Conservation (phyloP, 2,329 filamentous ascomycete species). For the Scortechinia acanthostroma region DNA sequence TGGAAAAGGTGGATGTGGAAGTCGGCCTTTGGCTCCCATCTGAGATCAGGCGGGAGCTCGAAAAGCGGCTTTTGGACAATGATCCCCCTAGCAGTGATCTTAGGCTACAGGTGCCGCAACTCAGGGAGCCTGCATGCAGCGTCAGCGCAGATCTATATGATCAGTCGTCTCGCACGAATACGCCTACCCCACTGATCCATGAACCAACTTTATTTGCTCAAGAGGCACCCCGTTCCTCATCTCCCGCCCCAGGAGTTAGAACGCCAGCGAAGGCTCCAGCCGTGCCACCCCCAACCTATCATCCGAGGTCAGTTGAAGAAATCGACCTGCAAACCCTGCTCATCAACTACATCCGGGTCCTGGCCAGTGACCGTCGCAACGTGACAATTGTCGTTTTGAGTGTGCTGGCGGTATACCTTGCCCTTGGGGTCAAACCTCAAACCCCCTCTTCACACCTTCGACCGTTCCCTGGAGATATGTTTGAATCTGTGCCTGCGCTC, state of each 20-base stretch:
- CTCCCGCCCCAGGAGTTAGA: no score
- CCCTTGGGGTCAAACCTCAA: constrained; percentile 5
- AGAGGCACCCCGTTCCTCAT: background rate
- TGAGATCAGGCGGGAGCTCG: constrained; percentile 29
- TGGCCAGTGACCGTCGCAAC: constrained; percentile 43
- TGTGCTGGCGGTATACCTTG: constrained; percentile 29
- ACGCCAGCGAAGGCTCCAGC: constrained; percentile 33
- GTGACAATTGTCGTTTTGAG: constrained; percentile 36
- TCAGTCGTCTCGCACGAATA: background rate
- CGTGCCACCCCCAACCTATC: constrained; percentile 2
- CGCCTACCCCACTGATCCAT: background rate
- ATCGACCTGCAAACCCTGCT: constrained; percentile 41
- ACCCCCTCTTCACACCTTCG: background rate
- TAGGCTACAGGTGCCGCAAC: background rate
- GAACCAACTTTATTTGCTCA: background rate
- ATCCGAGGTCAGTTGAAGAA: constrained; percentile 16
- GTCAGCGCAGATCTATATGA: no score
- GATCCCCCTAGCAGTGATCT: background rate
- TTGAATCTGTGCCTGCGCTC: background rate
- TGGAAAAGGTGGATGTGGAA: constrained; percentile 71
- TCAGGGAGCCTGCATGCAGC: background rate
- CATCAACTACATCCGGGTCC: constrained; percentile 40
- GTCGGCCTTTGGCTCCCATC: constrained; percentile 46
- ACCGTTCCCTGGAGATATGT: background rate
- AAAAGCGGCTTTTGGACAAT: constrained; percentile 11